Evolutionary conservation across 495 filamentous ascomycete species (phyloP), one percentile per base, ranked within the genome.

Genomic region (Astrocystis sublimbata): DNA sequence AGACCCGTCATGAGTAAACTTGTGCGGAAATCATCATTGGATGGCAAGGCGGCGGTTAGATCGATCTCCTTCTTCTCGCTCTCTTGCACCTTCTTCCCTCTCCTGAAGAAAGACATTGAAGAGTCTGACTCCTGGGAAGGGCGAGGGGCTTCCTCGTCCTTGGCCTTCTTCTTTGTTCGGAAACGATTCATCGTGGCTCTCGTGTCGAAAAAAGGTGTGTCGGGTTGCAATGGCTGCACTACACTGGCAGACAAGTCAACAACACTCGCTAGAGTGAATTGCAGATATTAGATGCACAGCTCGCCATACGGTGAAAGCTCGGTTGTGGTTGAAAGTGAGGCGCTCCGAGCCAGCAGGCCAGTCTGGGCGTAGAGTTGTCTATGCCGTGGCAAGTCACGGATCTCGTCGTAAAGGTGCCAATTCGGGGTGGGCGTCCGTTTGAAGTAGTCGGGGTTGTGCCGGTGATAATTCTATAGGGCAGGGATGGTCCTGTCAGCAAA

Each of bases 1-100:
- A 99, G 80, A 50, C 93, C 94, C 6, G 92, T 90, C 94, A 99
- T 96, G 24, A 99, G 75, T 46, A 98, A 74, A 78, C 96, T 98
- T 6, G 94, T 99, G n/a, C 94, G 88, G 67, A 99, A 98, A 74
- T 97, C 85, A 71, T 98, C 92, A 17, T 79, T 85, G 0, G 92
- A 82, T 3, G 94, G 94, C 5, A 99, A 78, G 4, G 86, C 93
- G 21, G 74, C 78, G 3, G 87, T 73, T 17, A 97, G 75, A 61
- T 98, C 89, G 41, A 97, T 66, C 31, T 92, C 79, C 15, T 79
- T 79, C 71, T 88, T 88, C 68, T 87, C 83, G 65, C 81, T 78
- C 60, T 78, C 72, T 65, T 79, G 82, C 51, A 78, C 72, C 71
- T 87, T 86, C 67, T 86, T 88, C 1, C 78, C 76, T 64, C 76